phyloP scores from a whole-genome alignment of 2,329 filamentous ascomycete species.

The Lachnellula willkommii region DNA sequence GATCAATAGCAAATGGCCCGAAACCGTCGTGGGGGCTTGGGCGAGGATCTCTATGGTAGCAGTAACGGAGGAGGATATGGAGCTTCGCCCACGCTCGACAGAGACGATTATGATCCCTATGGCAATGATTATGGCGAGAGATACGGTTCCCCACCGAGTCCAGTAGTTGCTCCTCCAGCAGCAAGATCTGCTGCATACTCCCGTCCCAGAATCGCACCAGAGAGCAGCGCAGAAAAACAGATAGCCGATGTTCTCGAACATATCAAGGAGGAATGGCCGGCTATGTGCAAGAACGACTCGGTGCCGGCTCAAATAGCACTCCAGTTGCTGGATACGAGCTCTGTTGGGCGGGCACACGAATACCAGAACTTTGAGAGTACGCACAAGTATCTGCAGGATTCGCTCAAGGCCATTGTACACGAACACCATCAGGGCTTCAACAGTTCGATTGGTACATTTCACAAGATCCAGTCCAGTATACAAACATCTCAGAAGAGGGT shows the following conservation, averaged over 20 bases:
- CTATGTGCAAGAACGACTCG: conserved; percentile 83
- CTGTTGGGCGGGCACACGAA: conserved; percentile 83
- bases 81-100: conserved; percentile 17
- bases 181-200: conserved; percentile 14
- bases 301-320: conserved; percentile 92
- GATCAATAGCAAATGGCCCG: conserved; percentile 27
- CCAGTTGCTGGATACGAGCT: conserved; percentile 89
- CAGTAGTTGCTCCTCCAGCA: conserved; percentile 16
- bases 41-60: conserved; percentile 24
- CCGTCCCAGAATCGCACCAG: conserved; percentile 19
- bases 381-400: conserved; percentile 83
- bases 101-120: conserved; percentile 31
- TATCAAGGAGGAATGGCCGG: conserved; percentile 85
- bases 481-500: conserved; percentile 83
- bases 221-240: conserved; percentile 29
- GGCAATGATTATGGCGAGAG: conserved; percentile 24
- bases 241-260: conserved; percentile 59
- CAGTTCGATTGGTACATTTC: conserved; percentile 96
- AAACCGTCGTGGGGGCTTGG: conserved; percentile 29
- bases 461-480: conserved; percentile 95
- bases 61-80: conserved; percentile 22
- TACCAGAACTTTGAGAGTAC: conserved; percentile 80
- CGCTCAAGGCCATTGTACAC: conserved; percentile 91
- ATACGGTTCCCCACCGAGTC: conserved; percentile 24
- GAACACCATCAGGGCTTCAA: conserved; percentile 99